Evolutionary conservation across 768 basidiomycete species (phyloP), one percentile per base, ranked within the genome.

Genomic region (Tulasnella sp.): DNA sequence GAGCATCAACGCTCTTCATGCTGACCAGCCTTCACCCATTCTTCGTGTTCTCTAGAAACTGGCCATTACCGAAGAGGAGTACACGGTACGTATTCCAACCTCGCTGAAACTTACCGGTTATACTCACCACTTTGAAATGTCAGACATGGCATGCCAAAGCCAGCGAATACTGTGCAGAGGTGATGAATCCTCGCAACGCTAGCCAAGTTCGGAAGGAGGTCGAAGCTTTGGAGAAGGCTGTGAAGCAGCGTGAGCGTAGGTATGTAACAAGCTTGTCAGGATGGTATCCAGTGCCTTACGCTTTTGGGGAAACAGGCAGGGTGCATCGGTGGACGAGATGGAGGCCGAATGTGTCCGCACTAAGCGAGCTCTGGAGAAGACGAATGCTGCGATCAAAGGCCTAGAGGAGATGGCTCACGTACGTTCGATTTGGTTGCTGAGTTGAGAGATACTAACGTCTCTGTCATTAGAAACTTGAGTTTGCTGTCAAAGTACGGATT

Each of bases 301-400:
- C 31, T 1, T 58, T 72, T 79, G 36, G 38, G 22, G n/a, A n/a
- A 49, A 11, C 75, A 93, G 91, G 52, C 89, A 93, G 72, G 93
- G 94, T 9, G 89, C 90, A 0, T 87, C 89, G 1, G 87, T 94
- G 6, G 93, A 93, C 72, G 89, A 94, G 71, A 88, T 97, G 86
- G 87, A 90, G 0, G 84, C 86, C 15, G 89, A 93, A 79, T 85
- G 95, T 29, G 90, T 90, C 81, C 88, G 86, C 76, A 88, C 91
- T 14, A 87, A 87, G 79, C 85, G 85, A 6, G 87, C 85, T 34
- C 83, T 91, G 15, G 87, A 91, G 3, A 87, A 84, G 22, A 91
- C 90, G 0, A 86, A 89, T 76, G 84, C 81, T 58, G 90, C 92
- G 74, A 84, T 94, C 67, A 89, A 86, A 76, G 87, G 89, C 52